A percentile compares a stretch with the other conserved stretches of the same genome.
Evolutionary conservation across 2,329 filamentous ascomycete genomes (phyloP).

Genomic region (Salinomyces thailandicus): DNA sequence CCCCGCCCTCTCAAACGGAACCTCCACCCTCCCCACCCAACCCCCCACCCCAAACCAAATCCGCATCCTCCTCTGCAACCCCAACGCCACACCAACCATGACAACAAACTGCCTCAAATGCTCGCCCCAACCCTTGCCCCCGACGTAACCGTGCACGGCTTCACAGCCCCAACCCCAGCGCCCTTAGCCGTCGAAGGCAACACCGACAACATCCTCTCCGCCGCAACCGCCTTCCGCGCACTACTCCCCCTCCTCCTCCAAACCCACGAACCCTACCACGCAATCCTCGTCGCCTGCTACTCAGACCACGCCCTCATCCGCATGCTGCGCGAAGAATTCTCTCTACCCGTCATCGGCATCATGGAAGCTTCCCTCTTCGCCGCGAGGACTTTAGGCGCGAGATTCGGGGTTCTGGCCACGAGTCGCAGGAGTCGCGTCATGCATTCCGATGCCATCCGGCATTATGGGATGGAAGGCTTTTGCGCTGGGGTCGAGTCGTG

Average conservation of each 20-base stretch:
- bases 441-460: constrained; percentile 31
- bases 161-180: constrained; percentile 39
- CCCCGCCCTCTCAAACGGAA: background rate
- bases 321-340: constrained; percentile 38
- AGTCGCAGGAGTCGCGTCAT: constrained; percentile 30
- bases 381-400: constrained; percentile 39
- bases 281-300: constrained; percentile 42
- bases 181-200: constrained; percentile 43
- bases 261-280: constrained; percentile 30
- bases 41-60: constrained; percentile 12
- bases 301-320: constrained; percentile 38
- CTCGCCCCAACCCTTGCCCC: constrained; percentile 35
- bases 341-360: constrained; percentile 38
- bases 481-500: constrained; percentile 35
- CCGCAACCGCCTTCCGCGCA: constrained; percentile 38
- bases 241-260: constrained; percentile 37
- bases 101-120: constrained; percentile 38
- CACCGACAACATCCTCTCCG: constrained; percentile 41
- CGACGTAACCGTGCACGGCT: constrained; percentile 39
- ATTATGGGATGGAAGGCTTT: constrained; percentile 34
- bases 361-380: constrained; percentile 44
- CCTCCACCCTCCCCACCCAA: background rate
- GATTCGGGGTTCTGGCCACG: constrained; percentile 38
- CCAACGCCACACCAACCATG: constrained; percentile 39
- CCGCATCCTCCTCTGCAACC: constrained; percentile 40